Base-by-base conservation (phyloP, 2,329 filamentous ascomycete genomes). In the Cercospora brassicicola region DNA sequence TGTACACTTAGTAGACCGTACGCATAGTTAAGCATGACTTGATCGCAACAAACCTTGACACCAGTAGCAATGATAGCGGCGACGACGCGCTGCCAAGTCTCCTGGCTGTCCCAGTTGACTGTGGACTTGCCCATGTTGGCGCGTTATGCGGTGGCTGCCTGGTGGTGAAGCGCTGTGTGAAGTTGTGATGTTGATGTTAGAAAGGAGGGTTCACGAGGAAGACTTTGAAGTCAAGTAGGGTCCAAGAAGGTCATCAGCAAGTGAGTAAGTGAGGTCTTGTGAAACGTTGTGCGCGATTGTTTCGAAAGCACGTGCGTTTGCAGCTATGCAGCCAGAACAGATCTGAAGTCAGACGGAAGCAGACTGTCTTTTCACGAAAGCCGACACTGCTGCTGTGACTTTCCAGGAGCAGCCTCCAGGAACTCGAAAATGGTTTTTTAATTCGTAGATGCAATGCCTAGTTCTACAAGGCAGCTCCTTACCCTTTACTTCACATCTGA, bases 21-120 rank as follows among this genome's bases (percentile, higher is more conserved):
- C 15, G 28, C 23, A 45, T 23, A 5, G 45, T 11, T 2, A 2
- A 26, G 18, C n/a, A 20, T 7, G n/a, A 42, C 7, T 10, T 39
- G 2, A 10, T 28, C 33, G 39, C 11, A 18, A 53, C 57, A 18
- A 62, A 81, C 81, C 65, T 76, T 78, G 62, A 76, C 73, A 56
- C 73, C 75, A 10, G 75, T 76, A 0, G 79, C 81, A 59, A 82
- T 77, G 59, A 82, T 74, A 4, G 79, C 76, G 1, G 80, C 78
- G n/a, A 82, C 74, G 0, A 83, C 74, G 18, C 81, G 78, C 70
- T 82, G 78, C 65, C 77, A 76, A 9, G 74, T 76, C 8, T 78
- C 78, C 2, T 73, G 71, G 55, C 76, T 72, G 36, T 78, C 69
- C 80, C 80, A 82, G 59, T 81, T 75, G 68, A 80, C 77, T 20